These are phyloP conservation scores for Colletotrichum siamense DNA, from an alignment of 2,329 filamentous ascomycete species.

Conservation along the genomic window DNA sequence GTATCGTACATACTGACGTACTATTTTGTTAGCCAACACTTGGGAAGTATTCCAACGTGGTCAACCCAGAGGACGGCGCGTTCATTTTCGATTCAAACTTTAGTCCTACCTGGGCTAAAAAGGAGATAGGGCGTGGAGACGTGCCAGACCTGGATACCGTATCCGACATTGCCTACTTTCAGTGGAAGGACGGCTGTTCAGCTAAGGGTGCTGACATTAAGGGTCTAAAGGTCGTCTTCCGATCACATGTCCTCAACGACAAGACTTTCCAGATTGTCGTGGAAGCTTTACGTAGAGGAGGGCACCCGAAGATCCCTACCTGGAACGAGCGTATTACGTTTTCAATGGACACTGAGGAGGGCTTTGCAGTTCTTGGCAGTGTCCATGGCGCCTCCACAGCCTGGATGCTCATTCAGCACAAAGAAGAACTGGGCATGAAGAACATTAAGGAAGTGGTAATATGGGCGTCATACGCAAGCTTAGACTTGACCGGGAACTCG, in stretches of 20 bases:
- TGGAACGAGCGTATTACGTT: neutral
- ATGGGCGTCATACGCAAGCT: neutral
- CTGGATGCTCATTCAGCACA: neutral
- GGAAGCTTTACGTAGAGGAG: neutral
- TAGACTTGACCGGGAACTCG: neutral
- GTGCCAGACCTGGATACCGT: neutral
- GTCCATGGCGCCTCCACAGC: neutral
- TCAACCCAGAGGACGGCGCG: neutral
- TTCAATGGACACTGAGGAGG: neutral
- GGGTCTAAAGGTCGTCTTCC: neutral
- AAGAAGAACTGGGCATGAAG: neutral
- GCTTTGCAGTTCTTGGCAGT: neutral
- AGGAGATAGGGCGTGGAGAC: neutral
- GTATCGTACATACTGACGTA: fast-evolving
- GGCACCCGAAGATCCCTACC: neutral
- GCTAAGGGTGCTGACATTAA: fast-evolving
- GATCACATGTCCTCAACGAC: neutral
- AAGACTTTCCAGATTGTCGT: neutral
- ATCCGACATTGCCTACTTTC: neutral
- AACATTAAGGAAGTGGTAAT: neutral
- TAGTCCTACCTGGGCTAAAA: neutral
- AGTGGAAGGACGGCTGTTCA: neutral
- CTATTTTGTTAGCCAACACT: neutral
- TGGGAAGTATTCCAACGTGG: neutral
- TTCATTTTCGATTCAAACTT: neutral